Evolutionary conservation across 306 rosid genomes (phyloP).

Genomic region (Sesbania bispinosa): DNA sequence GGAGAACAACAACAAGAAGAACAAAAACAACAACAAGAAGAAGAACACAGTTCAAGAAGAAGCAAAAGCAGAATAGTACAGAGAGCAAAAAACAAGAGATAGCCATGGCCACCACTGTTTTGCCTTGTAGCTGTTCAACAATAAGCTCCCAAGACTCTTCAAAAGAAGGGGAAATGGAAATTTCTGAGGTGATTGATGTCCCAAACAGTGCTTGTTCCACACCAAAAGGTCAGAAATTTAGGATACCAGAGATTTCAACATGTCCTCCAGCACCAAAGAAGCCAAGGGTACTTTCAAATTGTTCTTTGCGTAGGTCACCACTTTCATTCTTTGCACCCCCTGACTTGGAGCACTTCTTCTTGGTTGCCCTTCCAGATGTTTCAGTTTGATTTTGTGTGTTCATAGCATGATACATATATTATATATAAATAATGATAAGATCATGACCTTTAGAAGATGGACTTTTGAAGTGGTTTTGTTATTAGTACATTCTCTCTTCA

Average conservation of each 20-base stretch:
- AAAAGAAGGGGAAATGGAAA: constrained; percentile 22
- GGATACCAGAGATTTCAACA: constrained; percentile 70
- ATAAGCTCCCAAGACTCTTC: constrained; percentile 27
- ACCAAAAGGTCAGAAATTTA: constrained; percentile 70
- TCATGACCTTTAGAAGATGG: constrained; percentile 37
- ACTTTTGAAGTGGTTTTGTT: constrained; percentile 37
- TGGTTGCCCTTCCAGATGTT: constrained; percentile 58
- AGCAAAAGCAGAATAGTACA: constrained; percentile 22
- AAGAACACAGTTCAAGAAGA: constrained; percentile 30
- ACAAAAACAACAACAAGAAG: not conserved
- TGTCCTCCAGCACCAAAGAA: constrained; percentile 97
- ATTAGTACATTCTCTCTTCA: too few species aligned
- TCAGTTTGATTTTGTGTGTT: constrained; percentile 55
- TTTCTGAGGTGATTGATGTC: constrained; percentile 36
- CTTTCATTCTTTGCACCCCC: constrained; percentile 89
- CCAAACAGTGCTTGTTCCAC: constrained; percentile 65
- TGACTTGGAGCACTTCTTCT: constrained; percentile 86
- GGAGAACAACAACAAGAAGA: constrained; percentile 30
- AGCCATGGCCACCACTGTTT: not conserved
- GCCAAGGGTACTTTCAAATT: constrained; percentile 54
- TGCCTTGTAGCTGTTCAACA: constrained; percentile 32
- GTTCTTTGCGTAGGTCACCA: constrained; percentile 54
- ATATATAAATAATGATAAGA: too few species aligned
- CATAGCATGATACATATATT: not conserved
- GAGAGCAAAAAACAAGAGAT: constrained; percentile 8